phyloP scores from a whole-genome alignment of 2,329 filamentous ascomycete genomes.

The Teratosphaeria pseudoeucalypti region DNA sequence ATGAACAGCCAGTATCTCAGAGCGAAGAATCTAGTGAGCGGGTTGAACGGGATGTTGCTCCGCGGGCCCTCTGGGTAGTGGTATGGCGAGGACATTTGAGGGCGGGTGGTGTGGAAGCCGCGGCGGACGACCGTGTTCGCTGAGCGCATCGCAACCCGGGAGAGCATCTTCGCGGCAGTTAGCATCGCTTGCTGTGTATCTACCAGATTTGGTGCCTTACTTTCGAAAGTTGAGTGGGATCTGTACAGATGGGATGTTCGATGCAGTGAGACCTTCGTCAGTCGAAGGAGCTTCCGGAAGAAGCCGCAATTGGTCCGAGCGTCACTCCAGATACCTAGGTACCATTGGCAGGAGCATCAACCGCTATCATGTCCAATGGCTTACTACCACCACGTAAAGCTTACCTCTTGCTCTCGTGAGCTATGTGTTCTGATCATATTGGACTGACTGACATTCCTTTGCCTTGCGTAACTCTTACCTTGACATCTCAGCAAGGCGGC shows the following conservation, averaged over 20 bases:
- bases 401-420: no score
- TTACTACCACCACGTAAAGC: no score
- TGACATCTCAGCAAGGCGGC: no score
- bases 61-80: conserved; percentile 96
- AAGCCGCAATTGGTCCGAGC: neutral
- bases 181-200: neutral
- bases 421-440: no score
- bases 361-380: no score
- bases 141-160: conserved; percentile 46
- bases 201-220: neutral
- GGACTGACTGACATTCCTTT: no score
- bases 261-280: neutral
- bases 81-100: conserved; percentile 81
- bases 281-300: neutral
- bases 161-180: conserved; percentile 19
- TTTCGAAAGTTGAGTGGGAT: neutral
- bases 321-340: neutral
- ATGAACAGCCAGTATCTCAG: conserved; percentile 75
- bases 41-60: conserved; percentile 95
- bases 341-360: no score
- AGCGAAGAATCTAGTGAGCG: conserved; percentile 75
- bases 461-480: no score
- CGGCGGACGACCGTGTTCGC: conserved; percentile 63
- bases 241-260: neutral
- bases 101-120: conserved; percentile 84